Percentiles rank a stretch among this genome's conserved stretches.
These are phyloP conservation scores for Eutrema salsugineum DNA, from an alignment of 441 rosid genomes.

Conservation along the genomic window DNA sequence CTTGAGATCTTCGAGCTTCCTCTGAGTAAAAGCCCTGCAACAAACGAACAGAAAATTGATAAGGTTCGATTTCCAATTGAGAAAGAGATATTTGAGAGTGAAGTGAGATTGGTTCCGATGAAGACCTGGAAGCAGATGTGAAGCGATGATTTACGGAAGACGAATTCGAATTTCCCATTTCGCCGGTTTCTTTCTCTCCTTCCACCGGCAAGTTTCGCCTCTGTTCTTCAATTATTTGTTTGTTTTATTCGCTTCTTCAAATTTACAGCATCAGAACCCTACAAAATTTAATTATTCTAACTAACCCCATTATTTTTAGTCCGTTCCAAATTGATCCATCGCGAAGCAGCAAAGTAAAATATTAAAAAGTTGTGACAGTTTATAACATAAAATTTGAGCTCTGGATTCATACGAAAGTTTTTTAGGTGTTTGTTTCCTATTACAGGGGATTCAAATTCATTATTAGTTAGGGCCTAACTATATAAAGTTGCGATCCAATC, in stretches of 20 bases:
- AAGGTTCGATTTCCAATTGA: neutral
- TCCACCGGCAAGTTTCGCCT: conserved; percentile 4
- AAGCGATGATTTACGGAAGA: conserved; percentile 62
- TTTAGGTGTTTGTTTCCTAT: neutral
- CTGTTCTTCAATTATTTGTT: conserved; percentile 14
- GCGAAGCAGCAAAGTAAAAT: neutral
- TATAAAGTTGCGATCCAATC: too few species aligned
- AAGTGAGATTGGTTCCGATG: neutral
- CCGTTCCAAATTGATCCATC: neutral
- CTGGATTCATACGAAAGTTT: neutral
- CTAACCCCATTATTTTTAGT: neutral
- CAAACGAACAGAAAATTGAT: neutral
- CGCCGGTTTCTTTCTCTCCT: neutral
- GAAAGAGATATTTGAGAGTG: neutral
- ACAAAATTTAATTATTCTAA: neutral
- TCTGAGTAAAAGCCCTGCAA: conserved; percentile 67
- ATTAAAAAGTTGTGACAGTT: neutral
- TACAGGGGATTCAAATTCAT: neutral
- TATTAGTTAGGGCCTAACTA: too few species aligned
- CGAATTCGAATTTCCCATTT: conserved; percentile 80
- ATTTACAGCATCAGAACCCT: conserved; percentile 3
- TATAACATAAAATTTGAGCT: neutral
- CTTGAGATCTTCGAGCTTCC: conserved; percentile 63
- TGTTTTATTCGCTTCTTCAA: neutral
- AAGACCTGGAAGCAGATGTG: conserved; percentile 67